Evolutionary conservation across 768 basidiomycete species (phyloP), one percentile per base, ranked within the genome.

Genomic region (Coprinopsis marcescibilis): DNA sequence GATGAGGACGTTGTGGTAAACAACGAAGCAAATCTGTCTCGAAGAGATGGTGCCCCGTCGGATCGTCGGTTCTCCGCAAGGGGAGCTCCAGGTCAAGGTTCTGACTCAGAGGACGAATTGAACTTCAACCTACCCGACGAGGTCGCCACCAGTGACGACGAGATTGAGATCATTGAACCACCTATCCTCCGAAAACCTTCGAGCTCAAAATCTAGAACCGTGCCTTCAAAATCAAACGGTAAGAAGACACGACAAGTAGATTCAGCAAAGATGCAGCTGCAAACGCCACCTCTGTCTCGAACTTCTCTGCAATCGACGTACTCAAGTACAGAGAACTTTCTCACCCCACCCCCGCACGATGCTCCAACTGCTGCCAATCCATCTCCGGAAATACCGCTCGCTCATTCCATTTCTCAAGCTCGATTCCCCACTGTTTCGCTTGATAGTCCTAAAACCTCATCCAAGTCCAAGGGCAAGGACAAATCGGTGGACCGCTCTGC

Each of bases 271-370:
- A 8, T 33, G 4, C 71, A 73, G 48, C 57, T 73, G 3, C 58
- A 67, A 43, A 73, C 71, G 2, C 72, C 71, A 27, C 72, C 73
- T 8, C 60, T 55, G 36, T 73, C 72, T 12, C 26, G 45, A 12
- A 49, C 51, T 2, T 42, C 43, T 23, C 7, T 35, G 1, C 38
- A 46, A 35, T 34, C 19, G 10, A 32, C 25, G n/a, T 29, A 19
- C n/a, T 29, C 24, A 17, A 27, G 13, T 26, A 13, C 29, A 11
- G 41, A 43, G 5, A 27, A 43, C 4, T 10, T 27, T 29, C 30
- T 43, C 4, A 43, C 26, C 11, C 41, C 41, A 8, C 38, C 38
- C 8, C 38, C 38, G 5, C 38, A 20, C 11, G 21, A 24, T 4
- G 21, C 5, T 4, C 38, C 21, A 29, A 14, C 4, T 4, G 12